Evolutionary conservation across 805 yeast genomes (phyloP).

Genomic region (Starmerella lactis-condensi): DNA sequence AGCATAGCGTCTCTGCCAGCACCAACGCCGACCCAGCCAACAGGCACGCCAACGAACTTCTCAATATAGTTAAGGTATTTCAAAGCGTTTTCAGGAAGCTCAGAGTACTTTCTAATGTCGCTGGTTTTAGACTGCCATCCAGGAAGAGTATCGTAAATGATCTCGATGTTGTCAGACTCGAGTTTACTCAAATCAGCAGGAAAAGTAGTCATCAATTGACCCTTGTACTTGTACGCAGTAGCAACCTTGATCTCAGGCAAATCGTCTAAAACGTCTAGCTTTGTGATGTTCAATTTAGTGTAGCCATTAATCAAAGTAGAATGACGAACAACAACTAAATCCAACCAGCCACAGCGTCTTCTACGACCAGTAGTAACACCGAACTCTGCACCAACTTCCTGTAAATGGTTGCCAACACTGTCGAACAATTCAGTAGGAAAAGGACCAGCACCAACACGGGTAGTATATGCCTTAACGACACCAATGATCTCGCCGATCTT

Average conservation of each 20-base stretch:
- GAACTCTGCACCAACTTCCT: constrained; percentile 79
- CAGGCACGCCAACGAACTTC: constrained; percentile 62
- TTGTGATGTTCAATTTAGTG: constrained; percentile 83
- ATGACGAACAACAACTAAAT: constrained; percentile 81
- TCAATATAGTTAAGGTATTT: constrained; percentile 72
- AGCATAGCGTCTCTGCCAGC: constrained; percentile 92
- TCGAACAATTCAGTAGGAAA: constrained; percentile 96
- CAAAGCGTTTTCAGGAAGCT: constrained; percentile 75
- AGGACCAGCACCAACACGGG: constrained; percentile 98
- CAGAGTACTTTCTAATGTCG: constrained; percentile 44
- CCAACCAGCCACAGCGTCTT: constrained; percentile 99
- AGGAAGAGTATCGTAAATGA: constrained; percentile 74
- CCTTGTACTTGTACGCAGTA: constrained; percentile 62
- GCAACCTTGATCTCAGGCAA: constrained; percentile 80
- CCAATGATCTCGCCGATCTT: constrained; percentile 69
- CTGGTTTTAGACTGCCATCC: constrained; percentile 89
- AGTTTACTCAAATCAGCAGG: constrained; percentile 77
- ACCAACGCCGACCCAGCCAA: constrained; percentile 97
- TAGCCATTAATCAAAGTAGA: constrained; percentile 86
- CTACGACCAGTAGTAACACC: constrained; percentile 99
- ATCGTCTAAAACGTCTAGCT: constrained; percentile 82
- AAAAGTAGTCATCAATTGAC: constrained; percentile 57
- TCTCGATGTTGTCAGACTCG: constrained; percentile 59
- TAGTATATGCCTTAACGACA: constrained; percentile 95
- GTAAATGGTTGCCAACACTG: constrained; percentile 68